Evolutionary conservation across 108 stramenopile species (phyloP).

Genomic region (Seminavis robusta): DNA sequence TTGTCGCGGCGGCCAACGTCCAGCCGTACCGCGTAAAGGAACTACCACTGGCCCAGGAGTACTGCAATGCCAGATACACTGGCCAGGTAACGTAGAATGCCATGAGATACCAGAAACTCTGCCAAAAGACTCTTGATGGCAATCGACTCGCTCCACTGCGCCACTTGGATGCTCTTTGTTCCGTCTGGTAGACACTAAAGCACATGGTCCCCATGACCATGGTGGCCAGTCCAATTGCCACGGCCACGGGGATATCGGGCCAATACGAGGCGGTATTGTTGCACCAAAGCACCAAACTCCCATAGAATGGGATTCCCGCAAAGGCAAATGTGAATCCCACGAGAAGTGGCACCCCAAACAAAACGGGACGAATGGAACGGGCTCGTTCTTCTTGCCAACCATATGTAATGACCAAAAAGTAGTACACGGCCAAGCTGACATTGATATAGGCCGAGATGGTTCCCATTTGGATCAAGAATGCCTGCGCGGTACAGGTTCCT

Average conservation of each 20-base stretch:
- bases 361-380: constrained; percentile 6
- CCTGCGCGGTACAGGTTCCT: too few relatives aligned
- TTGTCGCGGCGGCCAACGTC: constrained; percentile 18
- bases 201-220: constrained; percentile 8
- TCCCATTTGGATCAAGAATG: too few relatives aligned
- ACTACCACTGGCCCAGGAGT: constrained; percentile 12
- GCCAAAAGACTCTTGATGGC: constrained; percentile 23
- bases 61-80: constrained; percentile 20
- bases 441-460: constrained; percentile 13
- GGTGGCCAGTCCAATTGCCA: constrained; percentile 17
- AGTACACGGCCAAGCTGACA: constrained; percentile 16
- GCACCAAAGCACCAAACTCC: constrained; percentile 14
- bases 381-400: constrained; percentile 6
- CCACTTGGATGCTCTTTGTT: constrained; percentile 4
- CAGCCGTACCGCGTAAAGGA: constrained; percentile 16
- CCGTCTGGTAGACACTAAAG: constrained; percentile 13
- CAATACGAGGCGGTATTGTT: constrained; percentile 9
- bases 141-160: too few relatives aligned
- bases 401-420: constrained; percentile 10
- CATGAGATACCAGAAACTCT: constrained; percentile 17
- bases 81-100: constrained; percentile 27
- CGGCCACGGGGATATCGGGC: constrained; percentile 11
- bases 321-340: constrained; percentile 15
- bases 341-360: too few relatives aligned
- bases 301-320: constrained; percentile 18